Evolutionary conservation across 164 flowering plant genomes (phyloP), one percentile per base, ranked within the genome.

Genomic region (Magnolia kwangsiensis): DNA sequence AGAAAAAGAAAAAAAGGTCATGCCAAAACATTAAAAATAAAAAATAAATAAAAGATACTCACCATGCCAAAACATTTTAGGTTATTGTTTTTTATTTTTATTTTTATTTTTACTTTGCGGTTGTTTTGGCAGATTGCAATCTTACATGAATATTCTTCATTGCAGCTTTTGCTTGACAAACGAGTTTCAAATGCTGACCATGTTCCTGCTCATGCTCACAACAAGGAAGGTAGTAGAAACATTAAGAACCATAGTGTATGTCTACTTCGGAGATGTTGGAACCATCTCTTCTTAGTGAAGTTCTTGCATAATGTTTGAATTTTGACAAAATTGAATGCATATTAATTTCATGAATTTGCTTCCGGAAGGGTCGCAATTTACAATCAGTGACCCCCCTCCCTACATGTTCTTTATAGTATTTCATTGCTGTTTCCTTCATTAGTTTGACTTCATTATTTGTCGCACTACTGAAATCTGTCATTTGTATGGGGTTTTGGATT

Each of bases 171-270:
- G 84, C 77, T 81, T 68, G 86, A 84, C 74, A 84, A 79, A 79
- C 74, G 80, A 68, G 67, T 78, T 75, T 50, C 80, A 65, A 21
- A 81, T 76, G 78, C 86, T 74, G 81, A 81, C 45, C 76, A 79
- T 77, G 86, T 71, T 77, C 86, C 87, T 76, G 85, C 87, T 78
- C 86, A 74, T 83, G 78, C 64, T 78, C 84, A 83, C 80, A 83
- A 75, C 64, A 88, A 59, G 72, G 90, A 86, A 84, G 91, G 91
- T 89, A 83, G 24, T 70, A 37, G 63, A 24, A 45, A 75, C 64
- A 49, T 50, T n/a, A 18, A 20, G 4, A 18, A 20, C 5, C 27
- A 8, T 27, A 9, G 16, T 20, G 8, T 8, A 37, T 63, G 8
- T 64, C 67, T 20, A n/a, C 23, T n/a, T 64, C 67, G n/a, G 7